phyloP scores from a whole-genome alignment of 257 asterid genomes.

The Solanum pimpinellifolium region DNA sequence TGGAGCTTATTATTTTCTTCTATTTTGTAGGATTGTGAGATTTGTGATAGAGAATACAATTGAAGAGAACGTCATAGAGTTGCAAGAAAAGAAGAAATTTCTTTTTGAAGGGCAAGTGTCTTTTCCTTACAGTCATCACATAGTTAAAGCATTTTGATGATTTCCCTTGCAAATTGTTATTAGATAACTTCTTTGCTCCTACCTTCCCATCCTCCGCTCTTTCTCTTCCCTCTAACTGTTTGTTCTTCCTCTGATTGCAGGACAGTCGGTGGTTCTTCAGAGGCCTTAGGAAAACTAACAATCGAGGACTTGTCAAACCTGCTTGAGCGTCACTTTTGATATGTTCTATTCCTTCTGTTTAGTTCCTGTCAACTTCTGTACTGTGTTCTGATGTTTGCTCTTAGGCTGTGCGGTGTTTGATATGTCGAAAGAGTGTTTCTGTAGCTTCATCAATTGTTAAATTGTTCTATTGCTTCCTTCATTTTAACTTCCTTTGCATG shows the following conservation, averaged over 20 bases:
- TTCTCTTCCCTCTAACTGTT: neutral
- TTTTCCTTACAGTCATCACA: neutral
- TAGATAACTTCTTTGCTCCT: neutral
- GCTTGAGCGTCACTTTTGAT: neutral
- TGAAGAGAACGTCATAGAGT: slow-evolving; percentile 73
- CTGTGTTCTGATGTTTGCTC: neutral
- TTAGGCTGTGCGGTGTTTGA: neutral
- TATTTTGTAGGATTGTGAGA: slow-evolving; percentile 55
- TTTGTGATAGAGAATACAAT: slow-evolving; percentile 64
- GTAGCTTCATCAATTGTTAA: neutral
- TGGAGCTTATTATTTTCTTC: neutral
- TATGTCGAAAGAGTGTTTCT: neutral
- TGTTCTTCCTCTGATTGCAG: slow-evolving; percentile 14
- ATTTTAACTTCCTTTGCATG: neutral
- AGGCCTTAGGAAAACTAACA: slow-evolving; percentile 63
- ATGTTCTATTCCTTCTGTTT: neutral
- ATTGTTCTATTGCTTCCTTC: neutral
- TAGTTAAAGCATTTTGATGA: neutral
- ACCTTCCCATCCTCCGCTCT: neutral
- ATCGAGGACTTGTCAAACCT: slow-evolving; percentile 61
- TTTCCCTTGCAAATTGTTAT: neutral
- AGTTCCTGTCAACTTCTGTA: neutral
- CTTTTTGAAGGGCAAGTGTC: slow-evolving; percentile 73
- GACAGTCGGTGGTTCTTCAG: slow-evolving; percentile 78
- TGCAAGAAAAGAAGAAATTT: slow-evolving; percentile 86